A percentile compares a stretch with the other conserved stretches of the same genome.
Evolutionary conservation across 2,329 filamentous ascomycete genomes (phyloP).

Genomic region (Colletotrichum sp.): DNA sequence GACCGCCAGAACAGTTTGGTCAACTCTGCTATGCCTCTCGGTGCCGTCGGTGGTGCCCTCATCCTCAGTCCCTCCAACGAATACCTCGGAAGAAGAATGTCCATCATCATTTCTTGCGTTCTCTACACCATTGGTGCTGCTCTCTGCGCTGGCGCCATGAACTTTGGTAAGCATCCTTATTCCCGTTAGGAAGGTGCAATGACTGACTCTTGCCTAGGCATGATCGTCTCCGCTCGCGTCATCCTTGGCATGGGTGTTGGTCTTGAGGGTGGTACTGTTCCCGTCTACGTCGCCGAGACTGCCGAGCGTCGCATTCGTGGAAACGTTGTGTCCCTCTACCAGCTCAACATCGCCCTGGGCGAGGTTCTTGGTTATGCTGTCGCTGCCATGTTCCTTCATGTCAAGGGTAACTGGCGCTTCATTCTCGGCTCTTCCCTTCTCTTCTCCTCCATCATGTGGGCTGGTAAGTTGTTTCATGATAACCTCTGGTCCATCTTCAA

Average conservation of each 20-base stretch:
- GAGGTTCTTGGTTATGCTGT: slow-evolving; percentile 77
- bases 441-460: slow-evolving; percentile 53
- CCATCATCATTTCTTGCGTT: slow-evolving; percentile 72
- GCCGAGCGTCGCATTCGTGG: slow-evolving; percentile 71
- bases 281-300: slow-evolving; percentile 77
- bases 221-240: slow-evolving; percentile 73
- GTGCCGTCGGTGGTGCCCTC: slow-evolving; percentile 73
- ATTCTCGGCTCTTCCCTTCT: slow-evolving; percentile 76
- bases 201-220: slow-evolving; percentile 36
- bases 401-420: slow-evolving; percentile 74
- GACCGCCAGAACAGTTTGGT: slow-evolving; percentile 67
- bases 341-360: slow-evolving; percentile 77
- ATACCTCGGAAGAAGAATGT: slow-evolving; percentile 68
- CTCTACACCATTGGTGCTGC: slow-evolving; percentile 75
- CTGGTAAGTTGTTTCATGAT: slow-evolving; percentile 38
- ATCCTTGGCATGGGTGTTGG: slow-evolving; percentile 75
- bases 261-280: slow-evolving; percentile 76
- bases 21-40: slow-evolving; percentile 74
- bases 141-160: slow-evolving; percentile 70
- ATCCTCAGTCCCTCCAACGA: slow-evolving; percentile 72
- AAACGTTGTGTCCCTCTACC: slow-evolving; percentile 76
- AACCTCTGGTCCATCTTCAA: rapidly evolving
- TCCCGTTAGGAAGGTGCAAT: rapidly evolving
- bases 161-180: slow-evolving; percentile 53
- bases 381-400: slow-evolving; percentile 74